A percentile compares a stretch with the other conserved stretches of the same genome.
These are phyloP conservation scores for Oxytropis ochrocephala DNA, from an alignment of 306 rosid genomes.

Conservation along the genomic window DNA sequence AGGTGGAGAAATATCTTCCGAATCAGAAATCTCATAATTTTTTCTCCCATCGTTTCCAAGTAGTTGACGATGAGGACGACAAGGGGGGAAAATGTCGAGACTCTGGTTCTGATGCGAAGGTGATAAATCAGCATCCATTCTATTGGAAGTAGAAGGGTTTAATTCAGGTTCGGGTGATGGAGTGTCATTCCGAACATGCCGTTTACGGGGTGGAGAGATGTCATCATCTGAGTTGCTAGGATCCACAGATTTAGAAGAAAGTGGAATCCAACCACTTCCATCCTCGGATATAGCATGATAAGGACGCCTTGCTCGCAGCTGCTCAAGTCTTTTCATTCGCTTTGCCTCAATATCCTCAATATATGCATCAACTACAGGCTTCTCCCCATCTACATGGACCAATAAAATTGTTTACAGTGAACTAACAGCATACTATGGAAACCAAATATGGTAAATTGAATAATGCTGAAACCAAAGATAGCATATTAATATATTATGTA, in stretches of 20 bases:
- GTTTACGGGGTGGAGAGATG: conserved; percentile 61
- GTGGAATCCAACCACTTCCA: conserved; percentile 95
- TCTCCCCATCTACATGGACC: conserved; percentile 50
- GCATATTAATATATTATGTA: neutral
- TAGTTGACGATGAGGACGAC: conserved; percentile 7
- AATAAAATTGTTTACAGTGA: neutral
- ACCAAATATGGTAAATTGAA: neutral
- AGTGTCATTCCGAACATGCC: conserved; percentile 46
- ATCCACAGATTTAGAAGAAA: conserved; percentile 34
- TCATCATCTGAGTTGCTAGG: conserved; percentile 28
- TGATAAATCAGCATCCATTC: conserved; percentile 44
- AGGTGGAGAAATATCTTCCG: conserved; percentile 49
- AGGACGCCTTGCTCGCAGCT: conserved; percentile 54
- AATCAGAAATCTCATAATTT: conserved; percentile 17
- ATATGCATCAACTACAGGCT: conserved; percentile 68
- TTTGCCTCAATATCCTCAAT: conserved; percentile 91
- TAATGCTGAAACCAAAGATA: neutral
- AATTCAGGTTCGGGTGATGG: conserved; percentile 49
- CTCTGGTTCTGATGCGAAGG: conserved; percentile 20
- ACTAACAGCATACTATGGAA: neutral
- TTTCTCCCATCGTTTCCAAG: conserved; percentile 5
- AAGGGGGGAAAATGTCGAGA: conserved; percentile 35
- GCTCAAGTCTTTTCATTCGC: conserved; percentile 82
- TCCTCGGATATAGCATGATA: conserved; percentile 71
- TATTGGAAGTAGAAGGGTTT: conserved; percentile 21